Conservation (phyloP, 2,329 filamentous ascomycete genomes). For the Bipolaris gigantea region DNA sequence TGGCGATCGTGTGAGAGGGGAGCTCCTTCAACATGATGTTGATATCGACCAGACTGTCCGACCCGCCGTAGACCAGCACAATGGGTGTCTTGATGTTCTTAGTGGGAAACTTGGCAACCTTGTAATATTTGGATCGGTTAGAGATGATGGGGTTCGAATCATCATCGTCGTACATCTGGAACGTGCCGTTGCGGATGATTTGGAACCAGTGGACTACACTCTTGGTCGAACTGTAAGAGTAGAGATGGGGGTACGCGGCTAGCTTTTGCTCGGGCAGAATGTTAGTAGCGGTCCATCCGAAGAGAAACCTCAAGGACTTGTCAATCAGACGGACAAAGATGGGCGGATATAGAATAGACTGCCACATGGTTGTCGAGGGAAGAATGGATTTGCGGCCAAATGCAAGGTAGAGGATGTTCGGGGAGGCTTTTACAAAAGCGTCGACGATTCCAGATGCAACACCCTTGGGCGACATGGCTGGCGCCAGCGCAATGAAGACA, state of each 20-base stretch:
- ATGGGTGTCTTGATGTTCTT: constrained; percentile 96
- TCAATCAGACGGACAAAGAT: constrained; percentile 91
- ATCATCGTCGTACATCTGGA: constrained; percentile 99
- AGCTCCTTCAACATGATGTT: constrained; percentile 87
- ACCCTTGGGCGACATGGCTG: constrained; percentile 93
- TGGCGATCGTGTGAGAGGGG: constrained; percentile 80
- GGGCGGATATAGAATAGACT: constrained; percentile 90
- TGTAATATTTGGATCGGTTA: constrained; percentile 81
- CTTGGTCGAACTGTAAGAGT: constrained; percentile 96
- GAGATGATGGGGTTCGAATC: constrained; percentile 74
- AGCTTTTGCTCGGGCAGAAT: constrained; percentile 87
- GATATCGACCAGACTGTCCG: constrained; percentile 92
- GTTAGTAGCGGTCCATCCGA: constrained; percentile 85
- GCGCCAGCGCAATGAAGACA: constrained; percentile 92
- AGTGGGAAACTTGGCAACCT: constrained; percentile 94
- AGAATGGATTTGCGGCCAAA: constrained; percentile 92
- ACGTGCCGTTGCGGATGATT: constrained; percentile 92
- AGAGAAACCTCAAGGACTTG: constrained; percentile 76
- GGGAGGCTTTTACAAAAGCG: constrained; percentile 89
- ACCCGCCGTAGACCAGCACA: constrained; percentile 89
- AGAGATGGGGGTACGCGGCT: constrained; percentile 91
- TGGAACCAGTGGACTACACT: constrained; percentile 99
- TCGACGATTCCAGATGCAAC: constrained; percentile 89
- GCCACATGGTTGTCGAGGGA: constrained; percentile 94
- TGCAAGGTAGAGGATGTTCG: constrained; percentile 86